phyloP scores from a whole-genome alignment of 2,329 filamentous ascomycete species.

The Emmonsia crescens region DNA sequence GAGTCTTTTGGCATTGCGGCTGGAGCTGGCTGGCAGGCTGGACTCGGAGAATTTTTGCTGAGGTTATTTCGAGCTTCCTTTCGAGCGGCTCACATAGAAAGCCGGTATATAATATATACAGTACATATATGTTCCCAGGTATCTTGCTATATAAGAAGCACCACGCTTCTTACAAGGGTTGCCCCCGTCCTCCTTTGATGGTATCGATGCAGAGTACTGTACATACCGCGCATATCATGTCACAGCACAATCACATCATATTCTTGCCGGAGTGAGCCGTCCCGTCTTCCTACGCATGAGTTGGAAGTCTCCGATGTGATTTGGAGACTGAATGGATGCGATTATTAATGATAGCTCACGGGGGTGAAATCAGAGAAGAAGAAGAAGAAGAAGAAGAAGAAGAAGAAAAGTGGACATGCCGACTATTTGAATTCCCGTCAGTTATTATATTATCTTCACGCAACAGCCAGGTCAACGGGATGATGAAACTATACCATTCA shows the following conservation, averaged over 20 bases:
- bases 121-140: too few relatives aligned
- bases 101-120: too few relatives aligned
- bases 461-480: neutral
- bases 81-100: too few relatives aligned
- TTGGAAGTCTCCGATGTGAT: neutral
- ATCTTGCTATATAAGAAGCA: neutral
- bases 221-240: neutral
- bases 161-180: neutral
- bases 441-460: neutral
- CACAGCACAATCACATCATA: too few relatives aligned
- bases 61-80: too few relatives aligned
- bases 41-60: too few relatives aligned
- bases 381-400: too few relatives aligned
- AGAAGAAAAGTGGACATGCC: neutral
- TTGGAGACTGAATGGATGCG: neutral
- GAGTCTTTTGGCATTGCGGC: too few relatives aligned
- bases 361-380: neutral
- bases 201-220: too few relatives aligned
- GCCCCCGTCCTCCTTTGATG: too few relatives aligned
- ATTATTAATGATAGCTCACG: neutral
- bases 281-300: neutral
- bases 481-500: neutral
- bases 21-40: too few relatives aligned
- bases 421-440: neutral
- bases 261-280: neutral